phyloP scores from a whole-genome alignment of 371 early-diverging fungal species.

The Mucor saturninus region DNA sequence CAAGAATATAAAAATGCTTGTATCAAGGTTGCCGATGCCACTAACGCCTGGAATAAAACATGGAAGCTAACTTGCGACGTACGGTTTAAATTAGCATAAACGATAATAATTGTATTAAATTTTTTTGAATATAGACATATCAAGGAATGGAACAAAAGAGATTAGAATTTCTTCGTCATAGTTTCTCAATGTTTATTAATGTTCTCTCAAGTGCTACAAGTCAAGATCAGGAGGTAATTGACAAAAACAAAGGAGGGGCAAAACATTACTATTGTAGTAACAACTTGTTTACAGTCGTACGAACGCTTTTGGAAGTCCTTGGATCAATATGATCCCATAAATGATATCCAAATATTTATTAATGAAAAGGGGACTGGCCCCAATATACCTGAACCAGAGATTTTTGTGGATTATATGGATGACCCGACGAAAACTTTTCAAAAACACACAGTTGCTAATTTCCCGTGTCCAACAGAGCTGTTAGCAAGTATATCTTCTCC shows the following conservation, averaged over 20 bases:
- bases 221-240: slow-evolving; percentile 82
- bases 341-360: slow-evolving; percentile 76
- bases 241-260: background rate
- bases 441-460: slow-evolving; percentile 39
- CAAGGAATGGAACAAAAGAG: slow-evolving; percentile 91
- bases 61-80: slow-evolving; percentile 75
- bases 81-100: background rate
- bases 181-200: slow-evolving; percentile 87
- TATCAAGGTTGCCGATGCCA: slow-evolving; percentile 67
- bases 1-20: slow-evolving; percentile 74
- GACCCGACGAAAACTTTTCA: slow-evolving; percentile 52
- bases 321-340: slow-evolving; percentile 71
- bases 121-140: slow-evolving; percentile 49
- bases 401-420: slow-evolving; percentile 48
- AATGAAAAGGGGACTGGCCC: slow-evolving; percentile 78
- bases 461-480: slow-evolving; percentile 22
- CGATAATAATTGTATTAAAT: too few species aligned
- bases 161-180: slow-evolving; percentile 80
- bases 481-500: slow-evolving; percentile 13
- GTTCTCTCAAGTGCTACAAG: slow-evolving; percentile 82
- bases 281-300: slow-evolving; percentile 60
- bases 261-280: background rate
- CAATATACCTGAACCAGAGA: slow-evolving; percentile 50
- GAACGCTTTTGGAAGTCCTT: slow-evolving; percentile 74
- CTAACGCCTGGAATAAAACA: slow-evolving; percentile 72